Conservation (phyloP, 345 rosid species). For the Salix koriyanagi region DNA sequence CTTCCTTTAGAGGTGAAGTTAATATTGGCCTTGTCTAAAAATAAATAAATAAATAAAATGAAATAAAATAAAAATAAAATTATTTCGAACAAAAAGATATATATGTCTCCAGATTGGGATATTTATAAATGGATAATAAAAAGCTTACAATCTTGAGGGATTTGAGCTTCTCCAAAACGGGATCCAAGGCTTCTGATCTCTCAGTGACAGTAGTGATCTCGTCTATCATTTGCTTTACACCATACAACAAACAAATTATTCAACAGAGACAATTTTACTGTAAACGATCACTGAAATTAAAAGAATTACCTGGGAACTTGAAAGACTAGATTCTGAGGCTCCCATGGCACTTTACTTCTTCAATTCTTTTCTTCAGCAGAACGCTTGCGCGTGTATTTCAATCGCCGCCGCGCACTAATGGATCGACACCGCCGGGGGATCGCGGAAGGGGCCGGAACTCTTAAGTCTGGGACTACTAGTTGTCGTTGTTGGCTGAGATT, state of each 20-base stretch:
- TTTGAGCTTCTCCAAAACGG: conserved; percentile 64
- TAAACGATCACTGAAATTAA: conserved; percentile 1
- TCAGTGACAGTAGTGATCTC: conserved; percentile 76
- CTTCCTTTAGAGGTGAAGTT: conserved; percentile 57
- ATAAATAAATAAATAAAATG: neutral
- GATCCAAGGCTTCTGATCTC: conserved; percentile 60
- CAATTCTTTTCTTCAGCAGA: neutral
- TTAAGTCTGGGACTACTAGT: neutral
- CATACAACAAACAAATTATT: neutral
- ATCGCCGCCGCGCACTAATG: neutral
- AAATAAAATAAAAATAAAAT: neutral
- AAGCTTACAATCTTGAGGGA: conserved; percentile 71
- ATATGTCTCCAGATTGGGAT: neutral
- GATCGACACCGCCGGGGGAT: neutral
- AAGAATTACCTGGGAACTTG: conserved; percentile 42
- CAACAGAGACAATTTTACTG: neutral
- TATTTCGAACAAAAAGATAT: neutral
- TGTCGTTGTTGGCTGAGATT: neutral
- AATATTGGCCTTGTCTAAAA: conserved; percentile 71
- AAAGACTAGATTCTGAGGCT: conserved; percentile 44
- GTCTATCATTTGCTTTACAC: conserved; percentile 39
- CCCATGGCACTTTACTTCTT: conserved; percentile 4
- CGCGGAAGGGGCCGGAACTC: neutral
- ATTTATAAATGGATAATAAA: neutral
- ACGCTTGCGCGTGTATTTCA: neutral